Evolutionary conservation across 2,329 filamentous ascomycete species (phyloP).

Genomic region (Venturia effusa): DNA sequence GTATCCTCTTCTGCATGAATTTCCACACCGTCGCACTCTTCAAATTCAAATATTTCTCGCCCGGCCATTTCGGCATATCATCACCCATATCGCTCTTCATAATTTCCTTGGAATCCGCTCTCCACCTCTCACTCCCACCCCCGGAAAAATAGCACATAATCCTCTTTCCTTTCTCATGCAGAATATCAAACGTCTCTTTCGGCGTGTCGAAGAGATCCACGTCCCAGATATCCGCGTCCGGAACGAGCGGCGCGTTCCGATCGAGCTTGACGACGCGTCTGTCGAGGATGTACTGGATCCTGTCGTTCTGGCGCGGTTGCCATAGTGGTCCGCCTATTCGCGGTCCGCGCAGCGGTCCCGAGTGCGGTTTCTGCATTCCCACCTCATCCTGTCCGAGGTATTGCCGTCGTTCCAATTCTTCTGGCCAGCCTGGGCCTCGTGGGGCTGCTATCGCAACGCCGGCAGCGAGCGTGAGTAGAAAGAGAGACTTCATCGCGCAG

Average conservation of each 20-base stretch:
- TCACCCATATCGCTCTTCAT: conserved; percentile 15
- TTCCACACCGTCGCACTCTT: conserved; percentile 16
- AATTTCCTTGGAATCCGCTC: conserved; percentile 17
- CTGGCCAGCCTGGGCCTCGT: not conserved
- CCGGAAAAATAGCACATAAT: conserved; percentile 34
- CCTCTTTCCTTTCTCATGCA: conserved; percentile 43
- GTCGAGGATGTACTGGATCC: conserved; percentile 3
- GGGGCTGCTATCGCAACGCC: not conserved
- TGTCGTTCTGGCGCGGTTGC: not conserved
- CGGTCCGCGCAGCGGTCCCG: not conserved
- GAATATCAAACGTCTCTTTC: conserved; percentile 32
- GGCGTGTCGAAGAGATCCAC: conserved; percentile 48
- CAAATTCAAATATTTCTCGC: conserved; percentile 19
- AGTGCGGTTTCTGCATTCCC: not conserved
- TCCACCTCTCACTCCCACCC: conserved; percentile 18
- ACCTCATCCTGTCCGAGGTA: not conserved
- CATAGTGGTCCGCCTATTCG: not conserved
- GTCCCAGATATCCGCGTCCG: conserved; percentile 35
- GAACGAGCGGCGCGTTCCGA: not conserved
- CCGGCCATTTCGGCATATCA: conserved; percentile 16
- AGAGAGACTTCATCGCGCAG: not conserved
- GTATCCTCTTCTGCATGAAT: conserved; percentile 19
- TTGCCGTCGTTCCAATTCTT: not conserved
- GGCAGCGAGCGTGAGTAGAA: not conserved
- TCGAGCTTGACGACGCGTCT: not conserved